A percentile compares a stretch with the other conserved stretches of the same genome.
Conservation (phyloP, 768 basidiomycete species). For the Agaricus bisporus region DNA sequence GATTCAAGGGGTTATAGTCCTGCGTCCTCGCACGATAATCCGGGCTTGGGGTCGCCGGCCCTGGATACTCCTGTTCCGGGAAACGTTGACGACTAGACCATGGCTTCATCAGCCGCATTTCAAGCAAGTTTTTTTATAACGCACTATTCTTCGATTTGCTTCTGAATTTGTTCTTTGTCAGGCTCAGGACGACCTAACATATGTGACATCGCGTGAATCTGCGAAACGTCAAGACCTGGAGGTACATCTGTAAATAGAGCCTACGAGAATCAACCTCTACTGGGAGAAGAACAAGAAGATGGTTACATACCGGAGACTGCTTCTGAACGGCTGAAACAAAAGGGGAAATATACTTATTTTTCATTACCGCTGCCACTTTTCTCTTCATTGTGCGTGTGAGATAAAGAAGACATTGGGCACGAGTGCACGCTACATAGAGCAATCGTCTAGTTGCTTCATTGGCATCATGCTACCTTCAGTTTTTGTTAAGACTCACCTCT, state of each 20-base stretch:
- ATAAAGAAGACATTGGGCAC: conserved; percentile 70
- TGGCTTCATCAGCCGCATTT: conserved; percentile 10
- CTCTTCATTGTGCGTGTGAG: conserved; percentile 44
- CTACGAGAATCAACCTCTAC: conserved; percentile 15
- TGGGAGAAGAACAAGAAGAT: not conserved
- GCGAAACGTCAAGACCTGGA: conserved; percentile 34
- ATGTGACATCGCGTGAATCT: conserved; percentile 44
- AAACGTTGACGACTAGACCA: not conserved
- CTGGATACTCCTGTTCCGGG: not conserved
- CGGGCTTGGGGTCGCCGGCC: not conserved
- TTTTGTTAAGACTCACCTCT: conserved; percentile 47
- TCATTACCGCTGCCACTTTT: conserved; percentile 49
- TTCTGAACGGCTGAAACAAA: conserved; percentile 46
- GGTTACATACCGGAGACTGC: conserved; percentile 34
- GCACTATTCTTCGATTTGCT: conserved; percentile 43
- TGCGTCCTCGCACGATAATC: not conserved
- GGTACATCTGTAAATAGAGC: conserved; percentile 37
- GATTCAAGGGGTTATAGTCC: not conserved
- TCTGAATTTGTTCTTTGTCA: conserved; percentile 34
- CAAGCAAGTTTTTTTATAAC: conserved; percentile 17
- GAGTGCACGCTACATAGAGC: conserved; percentile 85
- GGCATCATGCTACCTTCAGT: not conserved
- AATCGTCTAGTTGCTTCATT: conserved; percentile 48
- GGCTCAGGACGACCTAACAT: conserved; percentile 45
- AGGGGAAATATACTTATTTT: conserved; percentile 44